Evolutionary conservation across 805 yeast species (phyloP).

Genomic region (Zygoascus tannicola): DNA sequence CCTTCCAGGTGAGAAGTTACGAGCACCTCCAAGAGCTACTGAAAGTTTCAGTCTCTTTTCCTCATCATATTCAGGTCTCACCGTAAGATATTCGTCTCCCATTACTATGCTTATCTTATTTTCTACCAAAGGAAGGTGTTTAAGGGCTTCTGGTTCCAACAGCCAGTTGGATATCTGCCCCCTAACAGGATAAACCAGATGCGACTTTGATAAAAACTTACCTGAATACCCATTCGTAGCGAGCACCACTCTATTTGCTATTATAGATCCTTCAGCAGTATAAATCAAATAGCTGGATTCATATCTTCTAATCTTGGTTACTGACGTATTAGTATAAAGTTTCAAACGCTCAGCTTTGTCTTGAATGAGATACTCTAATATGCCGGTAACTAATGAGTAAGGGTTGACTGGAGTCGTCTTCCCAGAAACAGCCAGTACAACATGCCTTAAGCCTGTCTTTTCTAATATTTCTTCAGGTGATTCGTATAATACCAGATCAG

Average conservation of each 20-base stretch:
- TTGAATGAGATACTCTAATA: conserved; percentile 29
- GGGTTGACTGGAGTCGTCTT: conserved; percentile 41
- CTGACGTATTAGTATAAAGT: conserved; percentile 37
- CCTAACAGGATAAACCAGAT: conserved; percentile 21
- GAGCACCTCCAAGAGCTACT: conserved; percentile 15
- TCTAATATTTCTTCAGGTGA: background rate
- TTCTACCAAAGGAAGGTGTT: conserved; percentile 4
- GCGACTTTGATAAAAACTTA: background rate
- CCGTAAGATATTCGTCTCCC: conserved; percentile 14
- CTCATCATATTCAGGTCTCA: conserved; percentile 9
- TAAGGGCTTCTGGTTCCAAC: background rate
- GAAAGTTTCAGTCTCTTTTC: conserved; percentile 2
- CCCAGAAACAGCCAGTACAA: conserved; percentile 28
- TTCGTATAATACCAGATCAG: background rate
- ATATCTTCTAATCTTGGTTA: conserved; percentile 19
- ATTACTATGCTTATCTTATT: conserved; percentile 6
- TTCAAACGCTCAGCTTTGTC: conserved; percentile 28
- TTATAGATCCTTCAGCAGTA: conserved; percentile 22
- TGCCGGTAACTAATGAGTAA: conserved; percentile 31
- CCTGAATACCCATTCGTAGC: conserved; percentile 33
- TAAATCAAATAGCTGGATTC: background rate
- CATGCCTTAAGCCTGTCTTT: conserved; percentile 1
- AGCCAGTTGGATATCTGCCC: conserved; percentile 22
- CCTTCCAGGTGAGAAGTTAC: conserved; percentile 8
- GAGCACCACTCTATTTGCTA: conserved; percentile 30